Base-by-base conservation (phyloP, 441 rosid species). In the Adansonia grandidieri region DNA sequence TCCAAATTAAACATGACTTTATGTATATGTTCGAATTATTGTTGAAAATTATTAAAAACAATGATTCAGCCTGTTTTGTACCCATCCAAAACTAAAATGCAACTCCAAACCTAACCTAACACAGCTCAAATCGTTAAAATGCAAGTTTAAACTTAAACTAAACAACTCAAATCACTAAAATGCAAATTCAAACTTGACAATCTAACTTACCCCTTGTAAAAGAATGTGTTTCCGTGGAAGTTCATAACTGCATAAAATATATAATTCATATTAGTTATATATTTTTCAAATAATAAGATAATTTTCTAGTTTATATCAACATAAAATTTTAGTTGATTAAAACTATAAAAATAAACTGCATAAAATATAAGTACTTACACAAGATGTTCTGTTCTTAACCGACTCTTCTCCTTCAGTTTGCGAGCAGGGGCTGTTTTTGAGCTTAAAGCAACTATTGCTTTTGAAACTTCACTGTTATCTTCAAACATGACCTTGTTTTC, bases 351-450 rank as follows among this genome's bases (percentile, higher is more conserved):
- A 6, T 17, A 56, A 56, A 9, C 6, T 56, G n/a, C 4, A 19
- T 10, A 37, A 47, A 42, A 68, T 44, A 68, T 45, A 32, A 65
- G 1, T 51, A 71, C 92, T 89, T 85, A 89, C 93, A 88, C 92
- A 9, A 79, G 74, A 76, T 88, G 91, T 70, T 87, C 88, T 3
- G 91, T 85, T 65, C 89, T 82, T 51, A 88, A 76, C 8, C 88
- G 84, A 40, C 74, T 66, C 47, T 71, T 56, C 10, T 57, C 67
- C 85, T 89, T 93, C 11, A 86, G 69, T 71, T 84, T 86, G 0
- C 56, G 77, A 5, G 76, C 67, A 1, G 94, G 87, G 15, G 91
- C 83, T 75, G 82, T 84, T 66, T 82, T 79, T 0, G 85, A 83
- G 5, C 79, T 70, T 22, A 85, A 61, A 75, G 85, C 76, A 51